phyloP scores from a whole-genome alignment of 305 asterid species.

The Salvia sclarea region DNA sequence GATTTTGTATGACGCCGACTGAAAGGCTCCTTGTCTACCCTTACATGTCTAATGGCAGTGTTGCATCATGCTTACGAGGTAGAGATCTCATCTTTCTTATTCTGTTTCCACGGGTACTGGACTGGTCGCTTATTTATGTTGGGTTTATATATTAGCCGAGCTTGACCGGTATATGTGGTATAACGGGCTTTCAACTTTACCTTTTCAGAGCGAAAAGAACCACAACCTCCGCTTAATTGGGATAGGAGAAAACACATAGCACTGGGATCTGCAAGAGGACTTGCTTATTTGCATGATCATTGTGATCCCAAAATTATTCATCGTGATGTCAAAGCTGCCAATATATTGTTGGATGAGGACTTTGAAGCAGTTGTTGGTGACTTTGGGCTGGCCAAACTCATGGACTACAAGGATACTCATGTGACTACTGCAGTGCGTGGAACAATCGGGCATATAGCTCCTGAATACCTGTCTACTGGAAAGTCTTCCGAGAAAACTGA shows the following conservation, averaged over 20 bases:
- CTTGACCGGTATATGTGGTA: not conserved
- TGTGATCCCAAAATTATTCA: conserved; percentile 86
- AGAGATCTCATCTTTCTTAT: conserved; percentile 13
- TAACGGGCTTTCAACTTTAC: conserved; percentile 11
- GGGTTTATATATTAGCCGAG: too few species aligned
- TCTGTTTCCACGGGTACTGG: not conserved
- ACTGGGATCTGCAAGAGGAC: conserved; percentile 81
- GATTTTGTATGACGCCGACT: conserved; percentile 86
- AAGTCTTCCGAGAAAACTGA: conserved; percentile 87
- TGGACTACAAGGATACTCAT: conserved; percentile 88
- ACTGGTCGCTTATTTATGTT: conserved; percentile 4
- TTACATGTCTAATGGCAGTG: conserved; percentile 83
- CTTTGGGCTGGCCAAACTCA: conserved; percentile 84
- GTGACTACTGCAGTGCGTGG: conserved; percentile 87
- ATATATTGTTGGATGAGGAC: conserved; percentile 73
- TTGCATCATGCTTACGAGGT: conserved; percentile 91
- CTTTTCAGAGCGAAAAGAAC: conserved; percentile 53
- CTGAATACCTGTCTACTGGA: conserved; percentile 80
- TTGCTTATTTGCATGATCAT: conserved; percentile 83
- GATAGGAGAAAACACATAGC: conserved; percentile 62
- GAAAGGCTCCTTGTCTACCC: conserved; percentile 91
- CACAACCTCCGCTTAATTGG: conserved; percentile 70
- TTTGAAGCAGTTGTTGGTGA: conserved; percentile 91
- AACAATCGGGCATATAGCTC: conserved; percentile 82
- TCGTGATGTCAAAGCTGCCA: conserved; percentile 88